A percentile compares a stretch with the other conserved stretches of the same genome.
Conservation (phyloP, 73 alveolate genomes). For the Paramecium caudatum region DNA sequence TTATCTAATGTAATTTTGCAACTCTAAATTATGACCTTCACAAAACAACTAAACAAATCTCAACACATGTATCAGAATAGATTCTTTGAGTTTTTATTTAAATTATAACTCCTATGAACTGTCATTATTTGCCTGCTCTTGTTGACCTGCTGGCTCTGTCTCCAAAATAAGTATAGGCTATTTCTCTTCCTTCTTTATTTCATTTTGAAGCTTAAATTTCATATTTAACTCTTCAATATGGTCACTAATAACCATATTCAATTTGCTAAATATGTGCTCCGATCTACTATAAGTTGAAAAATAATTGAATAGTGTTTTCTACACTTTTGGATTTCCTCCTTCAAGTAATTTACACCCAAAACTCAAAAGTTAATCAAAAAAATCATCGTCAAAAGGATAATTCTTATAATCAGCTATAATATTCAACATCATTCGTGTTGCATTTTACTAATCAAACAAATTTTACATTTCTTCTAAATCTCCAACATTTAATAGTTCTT, state of each 20-base stretch:
- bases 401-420: slow-evolving; percentile 67
- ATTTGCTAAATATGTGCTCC: slow-evolving; percentile 63
- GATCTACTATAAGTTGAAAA: slow-evolving; percentile 63
- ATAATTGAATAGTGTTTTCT: slow-evolving; percentile 64
- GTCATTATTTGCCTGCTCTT: slow-evolving; percentile 32
- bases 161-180: slow-evolving; percentile 20
- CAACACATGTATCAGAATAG: slow-evolving; percentile 69
- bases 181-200: slow-evolving; percentile 32
- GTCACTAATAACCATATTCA: slow-evolving; percentile 51
- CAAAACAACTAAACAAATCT: slow-evolving; percentile 94
- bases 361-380: slow-evolving; percentile 46
- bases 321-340: slow-evolving; percentile 73
- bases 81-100: slow-evolving; percentile 3
- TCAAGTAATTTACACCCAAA: slow-evolving; percentile 60
- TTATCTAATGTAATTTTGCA: slow-evolving; percentile 92
- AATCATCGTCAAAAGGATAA: slow-evolving; percentile 69
- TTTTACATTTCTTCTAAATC: slow-evolving; percentile 73
- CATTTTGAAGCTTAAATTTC: slow-evolving; percentile 56
- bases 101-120: slow-evolving; percentile 16
- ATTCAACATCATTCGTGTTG: slow-evolving; percentile 71
- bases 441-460: slow-evolving; percentile 61
- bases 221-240: slow-evolving; percentile 68
- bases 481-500: slow-evolving; percentile 42
- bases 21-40: slow-evolving; percentile 91
- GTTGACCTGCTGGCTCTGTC: slow-evolving; percentile 9